phyloP scores from a whole-genome alignment of 176 grass and related monocot genomes.

The Lolium rigidum region DNA sequence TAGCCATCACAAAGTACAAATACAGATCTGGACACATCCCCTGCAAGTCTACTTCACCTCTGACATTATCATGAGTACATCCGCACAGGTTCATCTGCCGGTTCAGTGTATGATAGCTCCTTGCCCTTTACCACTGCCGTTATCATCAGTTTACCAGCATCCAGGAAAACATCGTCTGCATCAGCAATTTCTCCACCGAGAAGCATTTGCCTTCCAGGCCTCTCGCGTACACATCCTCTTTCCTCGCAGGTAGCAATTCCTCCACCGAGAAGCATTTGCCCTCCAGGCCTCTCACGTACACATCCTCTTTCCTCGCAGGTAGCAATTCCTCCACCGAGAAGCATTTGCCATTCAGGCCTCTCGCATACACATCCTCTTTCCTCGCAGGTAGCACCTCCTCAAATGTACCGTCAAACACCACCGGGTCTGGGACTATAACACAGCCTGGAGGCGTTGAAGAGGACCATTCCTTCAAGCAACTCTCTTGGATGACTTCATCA shows the following conservation, averaged over 20 bases:
- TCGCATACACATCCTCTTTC: too few species aligned
- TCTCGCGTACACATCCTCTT: constrained; percentile 54
- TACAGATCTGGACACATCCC: neutral
- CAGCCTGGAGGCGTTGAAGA: constrained; percentile 70
- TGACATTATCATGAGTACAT: constrained; percentile 55
- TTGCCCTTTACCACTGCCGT: constrained; percentile 74
- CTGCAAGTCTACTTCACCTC: neutral
- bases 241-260: constrained; percentile 34
- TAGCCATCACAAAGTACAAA: constrained; percentile 3
- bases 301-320: constrained; percentile 62
- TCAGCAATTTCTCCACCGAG: constrained; percentile 82
- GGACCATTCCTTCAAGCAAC: constrained; percentile 56
- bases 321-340: too few species aligned
- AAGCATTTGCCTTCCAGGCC: constrained; percentile 54
- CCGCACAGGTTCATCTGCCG: constrained; percentile 46
- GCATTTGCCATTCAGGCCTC: too few species aligned
- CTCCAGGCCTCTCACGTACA: neutral
- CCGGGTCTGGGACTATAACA: constrained; percentile 67
- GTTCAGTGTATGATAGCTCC: constrained; percentile 39
- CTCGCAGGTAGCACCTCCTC: constrained; percentile 68
- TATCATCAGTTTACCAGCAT: constrained; percentile 93
- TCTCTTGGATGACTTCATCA: constrained; percentile 65
- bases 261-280: too few species aligned
- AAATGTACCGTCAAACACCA: constrained; percentile 64
- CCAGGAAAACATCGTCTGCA: constrained; percentile 82